Base-by-base conservation (phyloP, 345 rosid genomes). In the Carallia brachiata region DNA sequence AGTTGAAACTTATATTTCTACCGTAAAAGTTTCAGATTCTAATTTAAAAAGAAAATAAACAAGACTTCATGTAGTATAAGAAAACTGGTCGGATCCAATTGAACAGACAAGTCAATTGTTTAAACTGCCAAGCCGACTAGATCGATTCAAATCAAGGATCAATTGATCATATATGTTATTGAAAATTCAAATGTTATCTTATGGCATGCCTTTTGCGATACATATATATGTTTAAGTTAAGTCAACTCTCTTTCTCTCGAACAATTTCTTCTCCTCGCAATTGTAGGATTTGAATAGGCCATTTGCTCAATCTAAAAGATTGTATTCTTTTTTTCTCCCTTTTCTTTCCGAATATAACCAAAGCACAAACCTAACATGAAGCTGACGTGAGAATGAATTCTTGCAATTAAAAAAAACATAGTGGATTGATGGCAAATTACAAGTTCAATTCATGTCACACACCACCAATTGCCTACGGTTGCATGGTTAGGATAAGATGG, bases 391-490 rank as follows among this genome's bases (percentile, higher is more conserved):
- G 31, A 59, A 66, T 37, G 32, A 52, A 73, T 67, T 52, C 36
- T 32, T 48, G 19, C 32, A 36, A 36, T 52, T 3, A 60, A 18
- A 66, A 52, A 37, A 17, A 50, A 52, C 23, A 36, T 16, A 19
- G 8, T 13, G 7, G 23, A 7, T 15, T 40, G 37, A 44, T 44
- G 50, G 52, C 34, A 59, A 71, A 28, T 34, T 7, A 50, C 69
- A 50, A 63, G 62, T 37, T 62, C 67, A 63, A 63, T 58, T 27
- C 17, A 61, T 66, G 66, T 65, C 50, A 59, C 4, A 6, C 66
- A 9, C 58, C 66, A 9, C 58, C 39, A 1, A 59, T 52, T 58
- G 50, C 48, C 19, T 28, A 19, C 62, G 31, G 55, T 65, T 64
- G 66, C 70, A 1, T 61, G 39, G 36, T 36, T 6, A 27, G 40